A percentile compares a stretch with the other conserved stretches of the same genome.
phyloP scores from a whole-genome alignment of 768 basidiomycete species.

The Daedalea quercina region DNA sequence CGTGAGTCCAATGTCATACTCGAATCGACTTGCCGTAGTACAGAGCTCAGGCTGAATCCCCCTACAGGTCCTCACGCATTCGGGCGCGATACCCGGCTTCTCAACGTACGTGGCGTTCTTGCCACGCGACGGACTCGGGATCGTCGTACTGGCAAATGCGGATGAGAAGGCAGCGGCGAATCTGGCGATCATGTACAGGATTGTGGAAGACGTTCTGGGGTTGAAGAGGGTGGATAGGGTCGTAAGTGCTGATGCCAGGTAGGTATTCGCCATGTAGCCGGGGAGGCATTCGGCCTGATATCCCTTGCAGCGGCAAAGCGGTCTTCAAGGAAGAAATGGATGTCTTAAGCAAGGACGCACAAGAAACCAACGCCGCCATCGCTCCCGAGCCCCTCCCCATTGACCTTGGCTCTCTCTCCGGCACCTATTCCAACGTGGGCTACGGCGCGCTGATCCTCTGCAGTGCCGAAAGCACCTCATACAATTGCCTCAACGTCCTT shows the following conservation, averaged over 20 bases:
- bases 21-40: background rate
- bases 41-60: background rate
- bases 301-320: background rate
- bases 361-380: background rate
- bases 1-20: slow-evolving; percentile 18
- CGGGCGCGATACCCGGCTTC: slow-evolving; percentile 31
- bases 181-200: background rate
- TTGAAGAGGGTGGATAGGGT: background rate
- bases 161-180: slow-evolving; percentile 5
- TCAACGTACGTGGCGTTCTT: slow-evolving; percentile 27
- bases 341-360: background rate
- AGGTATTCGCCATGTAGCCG: background rate
- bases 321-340: background rate
- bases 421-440: slow-evolving; percentile 26
- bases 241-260: background rate
- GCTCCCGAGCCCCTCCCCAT: background rate
- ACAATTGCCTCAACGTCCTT: background rate
- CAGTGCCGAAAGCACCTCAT: background rate
- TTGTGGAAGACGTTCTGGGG: slow-evolving; percentile 5
- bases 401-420: background rate
- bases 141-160: slow-evolving; percentile 22
- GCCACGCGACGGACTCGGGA: slow-evolving; percentile 30
- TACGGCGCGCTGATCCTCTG: slow-evolving; percentile 31
- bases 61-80: slow-evolving; percentile 28
- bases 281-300: background rate